Conservation (phyloP, 352 stramenopile genomes). For the Pythium rishiriense region DNA sequence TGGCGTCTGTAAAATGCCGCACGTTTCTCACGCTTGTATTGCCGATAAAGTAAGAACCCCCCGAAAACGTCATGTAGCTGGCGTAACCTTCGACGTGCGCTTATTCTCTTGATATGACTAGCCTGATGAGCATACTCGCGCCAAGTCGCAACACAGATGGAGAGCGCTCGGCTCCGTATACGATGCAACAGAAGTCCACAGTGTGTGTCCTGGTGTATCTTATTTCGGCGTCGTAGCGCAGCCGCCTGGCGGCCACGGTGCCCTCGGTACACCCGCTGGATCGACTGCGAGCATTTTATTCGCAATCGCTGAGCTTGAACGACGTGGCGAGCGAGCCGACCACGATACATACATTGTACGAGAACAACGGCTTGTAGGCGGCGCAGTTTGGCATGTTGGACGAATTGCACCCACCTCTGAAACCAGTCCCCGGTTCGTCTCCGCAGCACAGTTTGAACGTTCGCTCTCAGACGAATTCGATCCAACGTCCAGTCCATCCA, state of each 20-base stretch:
- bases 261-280: conserved; percentile 66
- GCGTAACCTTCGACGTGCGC: conserved; percentile 13
- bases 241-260: conserved; percentile 29
- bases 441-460: conserved; percentile 46
- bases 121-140: conserved; percentile 22
- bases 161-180: conserved; percentile 30
- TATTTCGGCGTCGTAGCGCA: conserved; percentile 28
- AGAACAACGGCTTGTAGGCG: conserved; percentile 35
- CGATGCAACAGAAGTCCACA: conserved; percentile 35
- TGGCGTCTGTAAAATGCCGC: conserved; percentile 32
- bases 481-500: conserved; percentile 42
- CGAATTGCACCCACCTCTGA: conserved; percentile 43
- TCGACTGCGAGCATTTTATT: conserved; percentile 28
- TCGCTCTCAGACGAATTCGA: conserved; percentile 47
- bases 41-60: conserved; percentile 29
- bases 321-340: conserved; percentile 50
- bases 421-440: conserved; percentile 50
- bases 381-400: conserved; percentile 27
- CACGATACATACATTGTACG: conserved; percentile 68
- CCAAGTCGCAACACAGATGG: conserved; percentile 37
- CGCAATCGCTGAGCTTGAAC: conserved; percentile 38
- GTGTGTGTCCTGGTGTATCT: conserved; percentile 32
- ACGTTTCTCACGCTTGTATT: conserved; percentile 40
- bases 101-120: conserved; percentile 40
- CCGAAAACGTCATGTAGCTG: conserved; percentile 2